Evolutionary conservation across 768 basidiomycete genomes (phyloP).

Genomic region (Hericium rajendrae): DNA sequence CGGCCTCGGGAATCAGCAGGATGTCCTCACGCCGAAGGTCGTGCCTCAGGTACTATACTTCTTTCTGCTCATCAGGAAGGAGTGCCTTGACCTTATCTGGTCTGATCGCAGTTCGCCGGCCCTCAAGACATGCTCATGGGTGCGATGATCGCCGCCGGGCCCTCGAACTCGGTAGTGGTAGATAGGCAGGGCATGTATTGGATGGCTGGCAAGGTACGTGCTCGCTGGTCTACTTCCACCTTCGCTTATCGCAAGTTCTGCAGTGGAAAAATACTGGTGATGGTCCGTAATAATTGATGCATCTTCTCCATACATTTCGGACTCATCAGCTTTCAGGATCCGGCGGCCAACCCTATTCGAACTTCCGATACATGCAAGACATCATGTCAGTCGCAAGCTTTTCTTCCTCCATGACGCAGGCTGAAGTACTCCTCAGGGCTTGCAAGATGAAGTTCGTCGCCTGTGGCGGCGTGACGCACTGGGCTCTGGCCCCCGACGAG

Average conservation of each 20-base stretch:
- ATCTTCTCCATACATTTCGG: not conserved
- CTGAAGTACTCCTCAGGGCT: constrained; percentile 35
- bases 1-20: constrained; percentile 80
- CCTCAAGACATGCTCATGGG: constrained; percentile 56
- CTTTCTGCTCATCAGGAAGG: not conserved
- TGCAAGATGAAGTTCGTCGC: constrained; percentile 64
- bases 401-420: not conserved
- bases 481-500: constrained; percentile 66
- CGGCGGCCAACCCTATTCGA: constrained; percentile 80
- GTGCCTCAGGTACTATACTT: constrained; percentile 57
- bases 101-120: constrained; percentile 54
- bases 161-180: constrained; percentile 73
- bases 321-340: constrained; percentile 45
- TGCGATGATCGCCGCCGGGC: constrained; percentile 62
- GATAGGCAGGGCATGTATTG: constrained; percentile 83
- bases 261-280: constrained; percentile 96
- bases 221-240: not conserved
- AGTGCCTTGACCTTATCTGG: not conserved
- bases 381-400: constrained; percentile 47
- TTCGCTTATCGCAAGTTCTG: constrained; percentile 4
- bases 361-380: constrained; percentile 81
- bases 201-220: constrained; percentile 68
- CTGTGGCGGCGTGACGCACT: constrained; percentile 88
- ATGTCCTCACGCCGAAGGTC: constrained; percentile 67
- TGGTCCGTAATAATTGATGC: constrained; percentile 33